phyloP scores from a whole-genome alignment of 805 yeast species.

The Yarrowia sp. region DNA sequence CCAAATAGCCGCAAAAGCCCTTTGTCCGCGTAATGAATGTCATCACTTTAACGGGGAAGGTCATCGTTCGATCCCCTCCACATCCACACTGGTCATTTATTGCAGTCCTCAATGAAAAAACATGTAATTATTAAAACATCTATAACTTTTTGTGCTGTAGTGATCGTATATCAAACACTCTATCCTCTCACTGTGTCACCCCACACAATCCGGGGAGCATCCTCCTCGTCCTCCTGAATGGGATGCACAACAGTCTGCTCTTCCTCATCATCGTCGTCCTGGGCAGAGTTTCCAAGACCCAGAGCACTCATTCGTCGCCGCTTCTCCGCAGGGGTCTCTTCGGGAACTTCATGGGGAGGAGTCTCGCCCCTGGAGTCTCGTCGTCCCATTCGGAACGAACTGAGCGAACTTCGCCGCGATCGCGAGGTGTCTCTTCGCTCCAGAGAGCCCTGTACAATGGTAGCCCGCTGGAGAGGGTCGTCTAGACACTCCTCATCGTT shows the following conservation, averaged over 20 bases:
- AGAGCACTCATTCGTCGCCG: constrained; percentile 22
- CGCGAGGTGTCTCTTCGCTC: neutral
- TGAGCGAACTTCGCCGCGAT: constrained; percentile 6
- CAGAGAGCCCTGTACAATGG: constrained; percentile 5
- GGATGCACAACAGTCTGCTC: constrained; percentile 22
- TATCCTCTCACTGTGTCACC: neutral
- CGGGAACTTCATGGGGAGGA: neutral
- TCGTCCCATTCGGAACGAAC: neutral
- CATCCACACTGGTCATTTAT: too few species aligned
- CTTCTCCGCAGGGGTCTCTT: constrained; percentile 23
- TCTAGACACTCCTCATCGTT: constrained; percentile 13
- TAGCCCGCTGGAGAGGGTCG: constrained; percentile 15
- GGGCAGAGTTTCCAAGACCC: neutral
- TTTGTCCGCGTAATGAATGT: too few species aligned
- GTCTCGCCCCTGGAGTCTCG: neutral
- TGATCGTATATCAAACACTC: neutral
- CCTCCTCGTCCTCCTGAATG: constrained; percentile 27
- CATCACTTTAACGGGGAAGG: too few species aligned
- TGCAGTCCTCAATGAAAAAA: too few species aligned
- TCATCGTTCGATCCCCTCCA: too few species aligned
- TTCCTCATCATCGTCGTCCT: constrained; percentile 7
- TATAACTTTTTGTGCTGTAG: neutral
- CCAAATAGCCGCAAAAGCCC: too few species aligned
- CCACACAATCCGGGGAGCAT: constrained; percentile 8
- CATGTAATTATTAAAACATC: too few species aligned